Base-by-base conservation (phyloP, 2,329 filamentous ascomycete species). In the Ophiostoma piceae region DNA sequence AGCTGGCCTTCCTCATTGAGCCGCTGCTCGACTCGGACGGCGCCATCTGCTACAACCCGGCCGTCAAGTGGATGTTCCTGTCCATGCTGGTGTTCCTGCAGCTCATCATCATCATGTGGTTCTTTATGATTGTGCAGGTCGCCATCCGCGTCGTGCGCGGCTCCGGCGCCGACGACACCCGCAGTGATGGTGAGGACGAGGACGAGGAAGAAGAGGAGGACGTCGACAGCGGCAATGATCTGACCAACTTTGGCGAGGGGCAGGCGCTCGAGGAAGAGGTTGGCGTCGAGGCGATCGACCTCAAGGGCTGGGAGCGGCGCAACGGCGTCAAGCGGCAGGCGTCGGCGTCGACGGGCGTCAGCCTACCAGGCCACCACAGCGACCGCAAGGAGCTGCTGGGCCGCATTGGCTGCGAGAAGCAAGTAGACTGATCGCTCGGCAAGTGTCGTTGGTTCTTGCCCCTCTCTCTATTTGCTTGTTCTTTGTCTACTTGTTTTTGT, bases 121-220 rank as follows among this genome's bases (percentile, higher is more conserved):
- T 98, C 76, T 84, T 83, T 72, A 91, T 97, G 88, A 97, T 98
- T 74, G 80, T 94, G 54, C 87, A 88, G 70, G 91, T 99, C 2
- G 93, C 93, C 29, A 84, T 90, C 72, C 89, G 90, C 72, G 93
- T 98, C 6, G 77, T 98, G 47, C 86, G 84, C 67, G 94, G 94
- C 41, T 86, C 84, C 51, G 84, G 87, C 41, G 93, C 94, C 5
- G 93, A 97, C 73, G 95, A 99, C 76, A 86, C 88, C 22, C 88
- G 95, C 70, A 96, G 92, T 73, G 94, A 97, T 74, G 92, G 92
- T 73, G 93, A 96, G 79, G 90, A 82, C 29, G 88, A 85, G 2
- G 87, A 87, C 29, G 88, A 85, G 2, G 87, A 87, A 32, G 83
- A 84, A 16, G 83, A 85, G 72, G 84, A 83, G 14, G 83, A 85